A percentile compares a stretch with the other conserved stretches of the same genome.
These are phyloP conservation scores for Neurospora tetrasperma DNA, from an alignment of 495 filamentous ascomycete genomes.

Conservation along the genomic window DNA sequence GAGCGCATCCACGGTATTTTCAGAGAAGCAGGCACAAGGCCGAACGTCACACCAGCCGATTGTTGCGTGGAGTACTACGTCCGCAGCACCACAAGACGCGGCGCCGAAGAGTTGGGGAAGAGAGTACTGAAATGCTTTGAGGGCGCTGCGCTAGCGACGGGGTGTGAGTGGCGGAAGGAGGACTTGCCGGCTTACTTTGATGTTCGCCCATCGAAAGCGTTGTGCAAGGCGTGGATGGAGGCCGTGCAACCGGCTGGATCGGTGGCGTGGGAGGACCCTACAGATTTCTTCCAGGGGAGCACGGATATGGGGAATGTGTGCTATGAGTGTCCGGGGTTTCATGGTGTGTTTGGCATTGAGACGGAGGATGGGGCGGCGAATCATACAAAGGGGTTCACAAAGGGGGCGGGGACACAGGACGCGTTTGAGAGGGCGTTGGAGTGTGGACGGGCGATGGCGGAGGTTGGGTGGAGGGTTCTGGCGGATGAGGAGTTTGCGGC, in stretches of 20 bases:
- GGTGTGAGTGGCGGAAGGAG: slow-evolving; percentile 39
- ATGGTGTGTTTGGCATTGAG: slow-evolving; percentile 44
- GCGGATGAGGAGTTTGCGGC: slow-evolving; percentile 37
- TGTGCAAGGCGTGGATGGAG: slow-evolving; percentile 42
- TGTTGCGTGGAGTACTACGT: slow-evolving; percentile 48
- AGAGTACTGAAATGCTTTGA: slow-evolving; percentile 46
- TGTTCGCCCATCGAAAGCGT: slow-evolving; percentile 35
- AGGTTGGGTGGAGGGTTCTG: slow-evolving; percentile 39
- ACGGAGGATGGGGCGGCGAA: slow-evolving; percentile 37
- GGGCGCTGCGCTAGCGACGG: slow-evolving; percentile 45
- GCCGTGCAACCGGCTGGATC: slow-evolving; percentile 23
- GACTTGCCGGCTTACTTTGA: slow-evolving; percentile 44
- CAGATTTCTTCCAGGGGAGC: slow-evolving; percentile 33
- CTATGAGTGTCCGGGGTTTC: slow-evolving; percentile 47
- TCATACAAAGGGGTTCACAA: slow-evolving; percentile 45
- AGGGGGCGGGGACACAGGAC: slow-evolving; percentile 41
- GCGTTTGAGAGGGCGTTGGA: slow-evolving; percentile 34
- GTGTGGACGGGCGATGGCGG: slow-evolving; percentile 48
- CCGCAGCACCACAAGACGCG: slow-evolving; percentile 33
- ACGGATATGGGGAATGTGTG: slow-evolving; percentile 47
- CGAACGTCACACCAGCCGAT: slow-evolving; percentile 42
- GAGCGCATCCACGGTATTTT: slow-evolving; percentile 25
- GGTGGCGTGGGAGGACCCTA: slow-evolving; percentile 23
- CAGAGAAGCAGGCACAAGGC: slow-evolving; percentile 18
- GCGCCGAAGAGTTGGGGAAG: slow-evolving; percentile 36